phyloP scores from a whole-genome alignment of 2,329 filamentous ascomycete species.

The Exophiala mesophila region DNA sequence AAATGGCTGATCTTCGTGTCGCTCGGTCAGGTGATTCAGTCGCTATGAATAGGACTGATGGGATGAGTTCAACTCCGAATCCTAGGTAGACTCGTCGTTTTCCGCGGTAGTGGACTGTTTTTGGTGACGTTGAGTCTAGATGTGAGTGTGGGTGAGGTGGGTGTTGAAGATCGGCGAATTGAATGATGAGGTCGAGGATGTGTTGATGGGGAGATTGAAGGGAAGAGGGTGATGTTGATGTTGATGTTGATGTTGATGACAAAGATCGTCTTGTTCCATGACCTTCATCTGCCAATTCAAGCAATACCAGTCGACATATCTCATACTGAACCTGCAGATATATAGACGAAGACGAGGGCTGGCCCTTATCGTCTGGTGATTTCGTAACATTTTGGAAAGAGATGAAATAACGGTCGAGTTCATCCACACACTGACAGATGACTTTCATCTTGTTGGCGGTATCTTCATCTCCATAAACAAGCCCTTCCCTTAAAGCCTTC shows the following conservation, averaged over 20 bases:
- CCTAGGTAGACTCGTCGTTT: background rate
- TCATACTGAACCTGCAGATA: conserved; percentile 1
- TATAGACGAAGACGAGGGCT: background rate
- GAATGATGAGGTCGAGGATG: background rate
- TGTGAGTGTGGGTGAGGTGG: background rate
- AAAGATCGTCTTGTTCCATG: background rate
- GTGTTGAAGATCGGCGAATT: background rate
- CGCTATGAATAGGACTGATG: background rate
- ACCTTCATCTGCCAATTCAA: background rate
- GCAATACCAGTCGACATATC: background rate
- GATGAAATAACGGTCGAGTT: background rate
- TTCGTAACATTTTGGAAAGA: too few species aligned
- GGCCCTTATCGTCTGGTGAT: background rate
- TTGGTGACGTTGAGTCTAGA: background rate
- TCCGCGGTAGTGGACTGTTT: background rate
- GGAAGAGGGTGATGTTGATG: background rate
- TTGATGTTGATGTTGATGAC: background rate
- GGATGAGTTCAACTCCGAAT: conserved; percentile 1
- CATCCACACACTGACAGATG: background rate
- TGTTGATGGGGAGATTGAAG: background rate
- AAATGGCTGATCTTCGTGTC: background rate
- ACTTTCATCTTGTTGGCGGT: background rate
- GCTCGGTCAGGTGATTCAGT: background rate
- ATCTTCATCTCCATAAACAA: background rate
- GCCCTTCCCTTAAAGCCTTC: background rate